Evolutionary conservation across 148 eudicot genomes (phyloP).

Genomic region (Chenopodium album): DNA sequence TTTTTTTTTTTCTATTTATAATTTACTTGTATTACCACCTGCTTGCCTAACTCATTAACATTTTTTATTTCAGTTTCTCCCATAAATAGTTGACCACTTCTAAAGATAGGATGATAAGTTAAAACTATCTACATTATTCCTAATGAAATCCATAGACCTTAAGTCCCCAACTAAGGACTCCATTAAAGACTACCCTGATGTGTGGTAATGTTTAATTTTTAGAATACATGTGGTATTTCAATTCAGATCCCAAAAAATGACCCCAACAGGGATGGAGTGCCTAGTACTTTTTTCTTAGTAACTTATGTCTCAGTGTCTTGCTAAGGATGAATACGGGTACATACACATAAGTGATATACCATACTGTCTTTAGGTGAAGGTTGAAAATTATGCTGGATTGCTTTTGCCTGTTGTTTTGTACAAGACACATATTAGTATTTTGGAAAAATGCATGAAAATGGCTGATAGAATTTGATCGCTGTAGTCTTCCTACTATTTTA

Average conservation of each 20-base stretch:
- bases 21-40: too few relatives aligned
- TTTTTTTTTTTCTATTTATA: too few relatives aligned
- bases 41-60: too few relatives aligned
- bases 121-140: background rate
- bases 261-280: background rate
- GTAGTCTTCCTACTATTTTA: background rate
- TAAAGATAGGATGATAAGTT: too few relatives aligned
- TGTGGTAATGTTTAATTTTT: background rate
- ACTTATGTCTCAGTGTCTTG: background rate
- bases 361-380: slow-evolving; percentile 6
- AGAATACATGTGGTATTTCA: background rate
- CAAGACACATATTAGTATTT: background rate
- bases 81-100: too few relatives aligned
- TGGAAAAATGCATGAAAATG: background rate
- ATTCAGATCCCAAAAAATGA: background rate
- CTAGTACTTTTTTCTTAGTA: background rate
- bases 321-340: background rate
- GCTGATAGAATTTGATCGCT: background rate
- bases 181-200: background rate
- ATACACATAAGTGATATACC: too few relatives aligned
- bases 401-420: background rate
- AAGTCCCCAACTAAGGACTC: background rate
- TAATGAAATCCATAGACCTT: background rate
- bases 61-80: too few relatives aligned
- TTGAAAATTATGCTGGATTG: background rate